phyloP scores from a whole-genome alignment of 2,329 filamentous ascomycete species.

The Microdochium paspali region DNA sequence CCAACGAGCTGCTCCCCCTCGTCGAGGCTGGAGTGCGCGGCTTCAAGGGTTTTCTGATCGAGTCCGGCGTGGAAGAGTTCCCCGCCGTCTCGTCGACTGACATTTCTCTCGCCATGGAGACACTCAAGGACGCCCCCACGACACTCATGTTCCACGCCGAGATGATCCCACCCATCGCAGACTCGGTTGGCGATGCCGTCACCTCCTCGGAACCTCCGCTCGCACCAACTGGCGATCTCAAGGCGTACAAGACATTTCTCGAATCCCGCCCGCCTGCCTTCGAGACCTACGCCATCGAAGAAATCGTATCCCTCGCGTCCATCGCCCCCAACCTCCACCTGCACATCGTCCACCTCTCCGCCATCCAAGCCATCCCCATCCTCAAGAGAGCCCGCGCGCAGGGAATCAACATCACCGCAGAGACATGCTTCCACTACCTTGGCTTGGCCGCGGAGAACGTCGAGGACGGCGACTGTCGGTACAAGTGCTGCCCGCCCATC shows the following conservation, averaged over 20 bases:
- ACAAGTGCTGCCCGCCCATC: constrained; percentile 94
- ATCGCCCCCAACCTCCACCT: constrained; percentile 74
- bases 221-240: constrained; percentile 61
- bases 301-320: constrained; percentile 75
- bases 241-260: constrained; percentile 82
- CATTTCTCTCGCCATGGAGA: constrained; percentile 69
- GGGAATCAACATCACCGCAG: constrained; percentile 81
- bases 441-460: constrained; percentile 76
- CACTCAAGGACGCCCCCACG: constrained; percentile 71
- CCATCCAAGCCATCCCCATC: constrained; percentile 78
- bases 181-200: constrained; percentile 70
- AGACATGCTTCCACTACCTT: constrained; percentile 94
- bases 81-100: constrained; percentile 78
- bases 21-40: constrained; percentile 82
- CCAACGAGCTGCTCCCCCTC: constrained; percentile 65
- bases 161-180: constrained; percentile 83
- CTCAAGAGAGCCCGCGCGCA: constrained; percentile 61
- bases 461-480: constrained; percentile 74
- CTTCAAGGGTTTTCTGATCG: constrained; percentile 96
- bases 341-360: constrained; percentile 89
- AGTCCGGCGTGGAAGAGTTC: constrained; percentile 95
- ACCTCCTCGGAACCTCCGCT: constrained; percentile 61
- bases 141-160: constrained; percentile 99
- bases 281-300: constrained; percentile 81
- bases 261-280: constrained; percentile 81